Base-by-base conservation (phyloP, 305 asterid genomes). In the Solanum hybrid region DNA sequence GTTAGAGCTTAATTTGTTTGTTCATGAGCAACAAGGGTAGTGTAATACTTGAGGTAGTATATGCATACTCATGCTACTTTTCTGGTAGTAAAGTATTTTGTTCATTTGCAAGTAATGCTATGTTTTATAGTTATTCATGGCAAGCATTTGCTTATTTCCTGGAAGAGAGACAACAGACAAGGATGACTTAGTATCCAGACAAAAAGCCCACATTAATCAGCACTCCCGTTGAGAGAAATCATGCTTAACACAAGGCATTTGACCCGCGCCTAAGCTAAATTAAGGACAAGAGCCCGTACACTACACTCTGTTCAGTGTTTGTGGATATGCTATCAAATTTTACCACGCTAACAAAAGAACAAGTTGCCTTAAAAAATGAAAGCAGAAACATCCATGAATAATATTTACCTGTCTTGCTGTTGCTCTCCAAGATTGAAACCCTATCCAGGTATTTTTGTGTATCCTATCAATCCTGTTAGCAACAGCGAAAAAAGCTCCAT, bases 391-490 rank as follows among this genome's bases (percentile, higher is more conserved):
- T 72, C 51, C n/a, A 40, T 14, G 89, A 89, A 24, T 64, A 80
- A 91, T 77, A 85, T 91, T 71, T 95, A 96, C 99, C 97, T 88
- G 95, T 88, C 92, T 94, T 46, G 99, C 99, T 60, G 98, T 96
- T 89, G 94, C 95, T 92, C 99, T 93, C 99, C 99, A 98, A 69
- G 99, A 98, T 75, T 96, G 99, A 90, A 98, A 98, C 42, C 99
- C 99, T 90, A 98, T 96, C 99, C 99, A 98, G 92, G 99, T 96
- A 93, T 95, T 98, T 92, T 94, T 97, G 91, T 98, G 99, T 89
- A 96, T 90, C 85, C 98, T 96, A 90, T 98, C 99, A 32, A 95
- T 93, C 94, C 98, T 93, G 88, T 98, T 95, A 51, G 99, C 99
- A 87, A 98, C 94, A 5, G 99, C 99, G 27, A 98, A 98, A 91